Evolutionary conservation across 495 filamentous ascomycete genomes (phyloP).

Genomic region (Darksidea phi): DNA sequence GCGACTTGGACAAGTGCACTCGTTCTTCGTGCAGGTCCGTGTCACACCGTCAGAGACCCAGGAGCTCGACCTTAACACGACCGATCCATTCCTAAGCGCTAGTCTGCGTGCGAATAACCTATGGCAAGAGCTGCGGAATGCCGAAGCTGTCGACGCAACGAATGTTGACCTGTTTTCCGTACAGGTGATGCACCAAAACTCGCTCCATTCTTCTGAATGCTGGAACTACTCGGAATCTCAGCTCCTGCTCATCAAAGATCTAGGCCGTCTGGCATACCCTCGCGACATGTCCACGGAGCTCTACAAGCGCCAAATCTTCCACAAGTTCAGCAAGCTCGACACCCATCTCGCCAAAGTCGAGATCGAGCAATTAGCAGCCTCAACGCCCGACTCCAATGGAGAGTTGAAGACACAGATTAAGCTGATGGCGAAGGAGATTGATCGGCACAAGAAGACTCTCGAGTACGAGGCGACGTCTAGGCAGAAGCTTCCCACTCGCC

Average conservation of each 20-base stretch:
- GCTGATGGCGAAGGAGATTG: neutral
- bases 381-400: neutral
- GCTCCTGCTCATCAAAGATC: neutral
- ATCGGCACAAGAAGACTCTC: neutral
- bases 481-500: neutral
- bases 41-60: neutral
- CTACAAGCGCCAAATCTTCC: neutral
- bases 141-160: neutral
- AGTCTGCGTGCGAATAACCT: neutral
- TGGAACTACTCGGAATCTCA: neutral
- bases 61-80: neutral
- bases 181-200: neutral
- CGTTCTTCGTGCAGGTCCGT: neutral
- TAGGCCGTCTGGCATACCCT: neutral
- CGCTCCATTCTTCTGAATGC: neutral
- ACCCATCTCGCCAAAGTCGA: too few relatives aligned
- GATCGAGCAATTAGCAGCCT: too few relatives aligned
- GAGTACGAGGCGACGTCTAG: conserved; percentile 1
- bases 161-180: conserved; percentile 1
- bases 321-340: too few relatives aligned
- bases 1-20: conserved; percentile 8
- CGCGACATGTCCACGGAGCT: neutral
- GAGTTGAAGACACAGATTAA: neutral
- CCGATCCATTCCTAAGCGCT: conserved; percentile 1
- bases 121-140: neutral